Evolutionary conservation across 2,329 filamentous ascomycete species (phyloP), one percentile per base, ranked within the genome.

Genomic region (Aspergillus hiratsukae): DNA sequence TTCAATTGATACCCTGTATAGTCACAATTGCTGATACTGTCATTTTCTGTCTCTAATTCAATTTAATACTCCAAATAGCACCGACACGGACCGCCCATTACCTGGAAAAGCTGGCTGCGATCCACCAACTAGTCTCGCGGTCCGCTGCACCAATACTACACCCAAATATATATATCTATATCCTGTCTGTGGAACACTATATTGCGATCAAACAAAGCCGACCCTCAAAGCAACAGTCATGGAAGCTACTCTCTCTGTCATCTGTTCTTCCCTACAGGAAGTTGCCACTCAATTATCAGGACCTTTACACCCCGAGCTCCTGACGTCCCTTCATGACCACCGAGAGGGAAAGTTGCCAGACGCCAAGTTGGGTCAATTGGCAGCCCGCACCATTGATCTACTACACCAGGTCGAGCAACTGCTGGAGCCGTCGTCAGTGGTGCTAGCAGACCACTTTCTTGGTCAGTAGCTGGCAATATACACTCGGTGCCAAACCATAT

Each of bases 391-490:
- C 17, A 43, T 43, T 19, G 19, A 43, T 17, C 40, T 43, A 5
- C 37, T 55, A 1, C 53, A 55, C 49, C 48, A 54, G 31, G 43
- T 35, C 21, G 27, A 52, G 25, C 53, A 55, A 19, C 49, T 65
- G 14, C 53, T 68, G 2, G 63, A 66, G 25, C 66, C 67, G 10
- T 54, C 56, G 3, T 58, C 63, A 8, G 52, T 66, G 25, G 49
- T 68, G 28, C 64, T 69, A 5, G 66, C 67, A 2, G 66, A 69
- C 51, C 64, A 69, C 49, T 68, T 68, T 52, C 49, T 69, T 2
- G 66, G 65, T 64, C 51, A 29, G 28, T 29, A 28, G 9, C 28
- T 9, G 55, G 6, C 21, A 17, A 21, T 21, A 29, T 49, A 14
- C 10, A 19, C 23, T 41, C 7, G 1, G 14, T 17, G 3, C 37